Percentiles rank a stretch among this genome's conserved stretches.
These are phyloP conservation scores for Tritrichomonas foetus DNA, from an alignment of 208 protist species.

Conservation along the genomic window DNA sequence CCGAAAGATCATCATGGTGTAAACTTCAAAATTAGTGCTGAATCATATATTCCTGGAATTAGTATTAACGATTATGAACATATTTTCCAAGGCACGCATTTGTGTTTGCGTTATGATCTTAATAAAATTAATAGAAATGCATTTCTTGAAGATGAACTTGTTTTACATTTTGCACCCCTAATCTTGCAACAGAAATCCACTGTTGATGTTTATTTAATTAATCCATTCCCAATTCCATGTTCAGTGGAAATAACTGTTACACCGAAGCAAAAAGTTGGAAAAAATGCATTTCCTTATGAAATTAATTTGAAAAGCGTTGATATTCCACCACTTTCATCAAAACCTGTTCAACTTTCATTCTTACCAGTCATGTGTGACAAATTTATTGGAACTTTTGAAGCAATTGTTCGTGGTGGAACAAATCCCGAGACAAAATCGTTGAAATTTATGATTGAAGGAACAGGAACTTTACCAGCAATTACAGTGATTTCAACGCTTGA, in stretches of 20 bases:
- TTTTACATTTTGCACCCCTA: neutral
- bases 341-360: neutral
- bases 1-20: neutral
- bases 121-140: neutral
- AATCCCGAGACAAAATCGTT: neutral
- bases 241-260: neutral
- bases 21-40: neutral
- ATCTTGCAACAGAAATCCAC: neutral
- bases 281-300: neutral
- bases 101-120: neutral
- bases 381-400: neutral
- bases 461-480: neutral
- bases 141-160: slow-evolving; percentile 15
- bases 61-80: neutral
- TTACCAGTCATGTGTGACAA: neutral
- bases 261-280: neutral
- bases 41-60: neutral
- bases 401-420: neutral
- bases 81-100: neutral
- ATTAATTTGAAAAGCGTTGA: neutral
- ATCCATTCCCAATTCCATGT: neutral
- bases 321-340: neutral
- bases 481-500: neutral
- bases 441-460: slow-evolving; percentile 14
- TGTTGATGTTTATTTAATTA: neutral